Conservation (phyloP, 179 eudicot species). For the Beta macrorhiza region DNA sequence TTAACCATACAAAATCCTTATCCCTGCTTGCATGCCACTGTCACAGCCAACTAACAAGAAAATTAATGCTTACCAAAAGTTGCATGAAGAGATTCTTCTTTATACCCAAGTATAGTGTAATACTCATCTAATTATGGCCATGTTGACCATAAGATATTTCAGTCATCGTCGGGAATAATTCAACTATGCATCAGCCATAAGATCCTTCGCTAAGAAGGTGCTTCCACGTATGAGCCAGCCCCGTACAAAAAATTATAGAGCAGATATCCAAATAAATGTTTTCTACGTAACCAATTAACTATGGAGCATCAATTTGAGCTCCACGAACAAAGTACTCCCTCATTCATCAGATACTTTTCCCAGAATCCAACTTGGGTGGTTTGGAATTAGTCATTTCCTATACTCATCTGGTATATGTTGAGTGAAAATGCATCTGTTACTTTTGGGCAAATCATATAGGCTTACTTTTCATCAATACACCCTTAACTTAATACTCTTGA, state of each 20-base stretch:
- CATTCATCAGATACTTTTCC: no score
- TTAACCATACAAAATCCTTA: neutral
- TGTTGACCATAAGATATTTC: neutral
- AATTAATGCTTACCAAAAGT: neutral
- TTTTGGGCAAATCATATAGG: no score
- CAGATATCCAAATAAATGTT: neutral
- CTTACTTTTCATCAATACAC: no score
- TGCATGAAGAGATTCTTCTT: neutral
- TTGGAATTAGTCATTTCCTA: no score
- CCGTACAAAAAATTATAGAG: neutral
- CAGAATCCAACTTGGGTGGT: no score
- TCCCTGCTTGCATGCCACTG: neutral
- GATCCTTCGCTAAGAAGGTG: neutral
- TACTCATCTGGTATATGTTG: no score
- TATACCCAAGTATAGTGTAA: no score
- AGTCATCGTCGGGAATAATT: neutral
- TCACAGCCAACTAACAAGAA: neutral
- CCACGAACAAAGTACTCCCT: neutral
- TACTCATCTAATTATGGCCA: no score
- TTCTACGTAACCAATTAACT: neutral
- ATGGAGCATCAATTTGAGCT: neutral
- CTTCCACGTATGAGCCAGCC: neutral
- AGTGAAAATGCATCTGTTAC: no score
- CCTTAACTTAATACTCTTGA: no score
- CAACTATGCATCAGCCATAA: neutral